These are phyloP conservation scores for Avena sativa DNA, from an alignment of 176 grass and related monocot genomes.

Conservation along the genomic window DNA sequence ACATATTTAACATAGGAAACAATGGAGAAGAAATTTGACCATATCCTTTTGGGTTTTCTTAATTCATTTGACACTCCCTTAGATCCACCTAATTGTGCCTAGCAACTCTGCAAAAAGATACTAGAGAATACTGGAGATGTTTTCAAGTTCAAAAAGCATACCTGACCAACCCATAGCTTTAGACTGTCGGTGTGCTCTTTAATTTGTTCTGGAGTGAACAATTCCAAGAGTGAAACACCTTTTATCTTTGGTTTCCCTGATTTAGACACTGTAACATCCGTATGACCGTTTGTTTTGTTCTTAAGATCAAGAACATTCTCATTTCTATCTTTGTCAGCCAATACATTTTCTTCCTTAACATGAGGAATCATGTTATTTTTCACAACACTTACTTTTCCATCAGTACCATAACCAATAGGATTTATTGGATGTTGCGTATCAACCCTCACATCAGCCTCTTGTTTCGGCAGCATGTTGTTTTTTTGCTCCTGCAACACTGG, in stretches of 20 bases:
- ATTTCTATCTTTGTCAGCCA: constrained; percentile 48
- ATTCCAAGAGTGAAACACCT: constrained; percentile 85
- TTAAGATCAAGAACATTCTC: constrained; percentile 51
- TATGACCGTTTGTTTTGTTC: constrained; percentile 48
- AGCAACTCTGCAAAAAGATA: constrained; percentile 33
- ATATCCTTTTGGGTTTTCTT: constrained; percentile 11
- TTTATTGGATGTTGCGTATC: constrained; percentile 13
- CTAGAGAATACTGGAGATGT: constrained; percentile 1
- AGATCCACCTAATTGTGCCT: constrained; percentile 16
- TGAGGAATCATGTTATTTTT: constrained; percentile 43
- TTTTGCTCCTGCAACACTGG: constrained; percentile 51
- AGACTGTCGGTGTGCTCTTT: constrained; percentile 71
- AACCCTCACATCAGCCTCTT: constrained; percentile 46
- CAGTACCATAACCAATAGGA: constrained; percentile 33
- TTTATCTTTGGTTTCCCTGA: constrained; percentile 79
- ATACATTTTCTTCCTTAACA: constrained; percentile 60
- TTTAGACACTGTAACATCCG: constrained; percentile 57
- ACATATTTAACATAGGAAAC: constrained; percentile 32
- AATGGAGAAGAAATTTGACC: constrained; percentile 3
- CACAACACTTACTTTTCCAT: constrained; percentile 41
- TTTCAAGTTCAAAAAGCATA: constrained; percentile 46
- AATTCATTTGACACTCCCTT: constrained; percentile 10
- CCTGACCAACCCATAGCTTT: constrained; percentile 87
- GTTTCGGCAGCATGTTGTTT: constrained; percentile 47
- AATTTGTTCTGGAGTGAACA: constrained; percentile 86